These are phyloP conservation scores for Posidonia oceanica DNA, from an alignment of 116 monocot species.

Conservation along the genomic window DNA sequence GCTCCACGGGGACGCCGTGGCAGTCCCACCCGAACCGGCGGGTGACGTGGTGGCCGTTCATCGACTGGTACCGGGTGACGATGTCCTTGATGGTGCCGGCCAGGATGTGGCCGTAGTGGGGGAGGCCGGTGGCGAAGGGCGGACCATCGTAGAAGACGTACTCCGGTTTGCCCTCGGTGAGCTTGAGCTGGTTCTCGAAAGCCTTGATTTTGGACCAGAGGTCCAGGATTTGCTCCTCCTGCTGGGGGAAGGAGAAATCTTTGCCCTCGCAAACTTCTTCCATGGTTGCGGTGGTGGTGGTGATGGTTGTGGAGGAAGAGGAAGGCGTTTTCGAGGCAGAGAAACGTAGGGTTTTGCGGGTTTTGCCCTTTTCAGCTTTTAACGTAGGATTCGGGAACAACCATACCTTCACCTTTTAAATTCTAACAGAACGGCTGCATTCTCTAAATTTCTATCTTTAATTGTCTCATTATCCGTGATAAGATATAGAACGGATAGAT, in stretches of 20 bases:
- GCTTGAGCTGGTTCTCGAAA: constrained; percentile 74
- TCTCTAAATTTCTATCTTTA: too few relatives aligned
- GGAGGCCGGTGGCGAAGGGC: constrained; percentile 91
- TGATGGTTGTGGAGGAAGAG: constrained; percentile 18
- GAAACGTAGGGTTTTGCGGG: too few relatives aligned
- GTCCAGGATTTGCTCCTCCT: constrained; percentile 59
- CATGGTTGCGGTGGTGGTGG: constrained; percentile 33
- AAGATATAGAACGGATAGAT: too few relatives aligned
- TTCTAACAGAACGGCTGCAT: too few relatives aligned
- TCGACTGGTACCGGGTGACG: constrained; percentile 92
- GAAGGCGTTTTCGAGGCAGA: constrained; percentile 10
- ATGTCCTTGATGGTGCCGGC: constrained; percentile 99
- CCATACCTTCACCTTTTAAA: too few relatives aligned
- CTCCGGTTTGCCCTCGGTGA: constrained; percentile 57
- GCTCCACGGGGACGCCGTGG: constrained; percentile 96
- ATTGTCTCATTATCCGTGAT: too few relatives aligned
- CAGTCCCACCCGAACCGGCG: constrained; percentile 99
- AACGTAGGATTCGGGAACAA: too few relatives aligned
- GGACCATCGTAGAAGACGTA: constrained; percentile 99
- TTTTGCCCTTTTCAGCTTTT: too few relatives aligned
- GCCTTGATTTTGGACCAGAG: constrained; percentile 67
- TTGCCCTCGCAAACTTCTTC: constrained; percentile 95
- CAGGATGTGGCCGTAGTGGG: constrained; percentile 98
- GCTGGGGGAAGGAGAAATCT: constrained; percentile 80
- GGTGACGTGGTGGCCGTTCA: constrained; percentile 86